Base-by-base conservation (phyloP, 202 grass and related monocot species). In the Zizania palustris region DNA sequence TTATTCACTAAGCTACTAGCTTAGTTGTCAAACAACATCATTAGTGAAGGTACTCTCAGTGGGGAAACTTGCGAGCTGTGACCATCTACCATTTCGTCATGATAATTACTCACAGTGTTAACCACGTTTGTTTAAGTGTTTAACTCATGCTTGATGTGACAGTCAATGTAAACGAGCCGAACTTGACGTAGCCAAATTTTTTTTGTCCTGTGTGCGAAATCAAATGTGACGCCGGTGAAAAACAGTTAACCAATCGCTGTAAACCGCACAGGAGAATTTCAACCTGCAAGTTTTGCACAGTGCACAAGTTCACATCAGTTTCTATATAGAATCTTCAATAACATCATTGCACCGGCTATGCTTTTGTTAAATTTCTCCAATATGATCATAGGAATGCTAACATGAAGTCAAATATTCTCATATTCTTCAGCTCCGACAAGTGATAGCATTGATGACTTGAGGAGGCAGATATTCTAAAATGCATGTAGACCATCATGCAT, bases 311-410 rank as follows among this genome's bases (percentile, higher is more conserved):
- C 7, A 53, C 5, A 59, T 38, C 45, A 50, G 48, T 50, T 64
- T 70, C 64, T 45, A 35, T 58, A 56, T 58, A 49, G 54, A 21
- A 73, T 74, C 37, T 62, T 64, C 74, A 86, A 71, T 42, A 9
- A 65, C 71, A 71, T 88, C 71, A 45, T 76, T 65, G 65, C 48
- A 5, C 86, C 86, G 76, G 5, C 86, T 81, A 80, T 71, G 34
- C 45, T 80, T 80, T 88, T 75, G 40, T 84, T 80, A 65, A 88
- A 35, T 65, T 4, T 15, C 40, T 1, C 13, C 11, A 18, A n/a
- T 22, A 51, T 22, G 80, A 72, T 83, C 76, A 39, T 53, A 69
- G 10, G 46, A 79, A 46, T 58, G 10, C 8, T 45, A 39, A 2
- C 28, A 65, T 71, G 51, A 80, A 80, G 80, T 80, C 64, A 80